Base-by-base conservation (phyloP, 306 rosid species). In the Mimosa bimucronata region DNA sequence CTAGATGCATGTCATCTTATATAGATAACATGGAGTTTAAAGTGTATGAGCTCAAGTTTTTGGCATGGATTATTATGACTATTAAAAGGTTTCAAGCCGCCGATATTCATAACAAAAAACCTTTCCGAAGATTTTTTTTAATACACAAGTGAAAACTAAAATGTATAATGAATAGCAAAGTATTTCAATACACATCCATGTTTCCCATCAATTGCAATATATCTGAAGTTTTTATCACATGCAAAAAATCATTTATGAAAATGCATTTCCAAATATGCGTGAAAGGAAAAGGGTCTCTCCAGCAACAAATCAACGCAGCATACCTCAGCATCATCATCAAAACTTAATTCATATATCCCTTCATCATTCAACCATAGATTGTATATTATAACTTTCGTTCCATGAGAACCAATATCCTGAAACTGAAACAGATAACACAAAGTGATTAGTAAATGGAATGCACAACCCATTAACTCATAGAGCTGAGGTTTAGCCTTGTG, bases 361-460 rank as follows among this genome's bases (percentile, higher is more conserved):
- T 95, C 98, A 84, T 95, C 98, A 88, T 92, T 95, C 86, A 92
- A 84, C 98, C 98, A 95, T 82, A 95, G 86, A 83, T 95, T 95
- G 88, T 87, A 95, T 80, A 95, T 80, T 53, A 95, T 62, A 76
- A 95, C 73, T 85, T 91, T 92, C 75, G 98, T 95, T 84, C 98
- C 98, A 88, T 91, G 98, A 45, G 81, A 81, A 83, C 97, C 98
- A 69, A 95, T 89, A 85, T 91, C 97, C 70, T 91, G 98, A 75
- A 95, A 91, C 98, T 95, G 97, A 73, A 66, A 85, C 82, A 61
- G 38, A 58, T 28, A n/a, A 76, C 69, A 71, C 53, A 73, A 73
- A 84, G 80, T 48, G 26, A 75, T 82, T 77, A 69, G 80, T 73
- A 61, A 76, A 52, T 77, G 25, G 40, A 77, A 73, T 30, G 34